Base-by-base conservation (phyloP, 1,139 yeast genomes). In the Kurtzmaniella natalensis region DNA sequence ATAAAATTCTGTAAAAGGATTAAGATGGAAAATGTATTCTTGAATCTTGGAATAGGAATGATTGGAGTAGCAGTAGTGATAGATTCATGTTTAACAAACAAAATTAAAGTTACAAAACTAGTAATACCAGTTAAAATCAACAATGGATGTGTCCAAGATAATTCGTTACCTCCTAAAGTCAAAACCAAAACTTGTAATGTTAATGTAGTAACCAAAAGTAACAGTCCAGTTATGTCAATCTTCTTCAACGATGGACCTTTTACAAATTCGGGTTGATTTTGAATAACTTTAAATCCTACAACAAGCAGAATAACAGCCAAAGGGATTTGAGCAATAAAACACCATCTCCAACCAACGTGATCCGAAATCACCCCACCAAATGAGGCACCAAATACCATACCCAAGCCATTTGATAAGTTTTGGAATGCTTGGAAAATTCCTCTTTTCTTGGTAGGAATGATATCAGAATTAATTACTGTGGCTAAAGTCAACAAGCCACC, bases 41-140 rank as follows among this genome's bases (percentile, higher is more conserved):
- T 50, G 33, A 60, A 55, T 13, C 55, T 44, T 9, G 41, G 45
- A n/a, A 61, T 48, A 2, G 70, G 69, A 14, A 65, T 59, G 21
- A 65, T 64, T 5, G 70, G 66, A 3, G 43, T 49, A 8, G 67
- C 59, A 0, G 42, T 35, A 1, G 69, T 59, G n/a, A 43, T 42
- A 4, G n/a, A 3, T 40, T 64, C 70, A 24, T 49, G 45, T 19
- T 40, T 33, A 32, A 45, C 22, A 36, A 50, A 45, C 29, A 36
- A 40, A n/a, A 31, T 43, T 5, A 43, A 28, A 11, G 47, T 36
- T 10, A 40, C 28, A 14, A 41, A 24, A 5, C 48, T 46, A 5
- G 30, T 25, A 6, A 48, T 25, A 10, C 38, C 48, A n/a, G 50
- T 25, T 3, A 34, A 8, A 23, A 42, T 28, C 11, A 51, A 32